These are phyloP conservation scores for Xylaria venustula DNA, from an alignment of 495 filamentous ascomycete species.

Conservation along the genomic window DNA sequence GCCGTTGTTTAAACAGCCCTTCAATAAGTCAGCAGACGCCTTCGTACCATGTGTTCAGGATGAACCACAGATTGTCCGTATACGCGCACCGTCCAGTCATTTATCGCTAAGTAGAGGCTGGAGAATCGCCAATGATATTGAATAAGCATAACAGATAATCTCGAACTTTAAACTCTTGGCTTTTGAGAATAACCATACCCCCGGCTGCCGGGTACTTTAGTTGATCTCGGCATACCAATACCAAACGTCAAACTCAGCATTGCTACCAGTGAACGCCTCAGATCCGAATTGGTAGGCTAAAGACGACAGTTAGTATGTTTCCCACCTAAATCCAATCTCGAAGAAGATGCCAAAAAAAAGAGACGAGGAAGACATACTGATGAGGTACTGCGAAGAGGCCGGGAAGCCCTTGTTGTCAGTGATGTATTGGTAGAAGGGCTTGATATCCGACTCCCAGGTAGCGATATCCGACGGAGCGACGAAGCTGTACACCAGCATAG, in stretches of 20 bases:
- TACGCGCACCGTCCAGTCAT: too few relatives aligned
- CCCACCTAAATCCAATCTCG: background rate
- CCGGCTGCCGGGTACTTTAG: too few relatives aligned
- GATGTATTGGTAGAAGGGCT: conserved; percentile 58
- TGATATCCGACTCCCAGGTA: conserved; percentile 54
- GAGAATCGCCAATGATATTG: too few relatives aligned
- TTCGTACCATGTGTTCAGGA: too few relatives aligned
- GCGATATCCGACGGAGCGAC: conserved; percentile 45
- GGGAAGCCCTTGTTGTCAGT: conserved; percentile 46
- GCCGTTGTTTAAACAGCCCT: too few relatives aligned
- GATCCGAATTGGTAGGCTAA: conserved; percentile 8
- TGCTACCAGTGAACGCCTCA: conserved; percentile 6
- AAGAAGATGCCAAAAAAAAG: background rate
- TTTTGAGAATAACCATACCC: too few relatives aligned
- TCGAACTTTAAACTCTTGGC: too few relatives aligned
- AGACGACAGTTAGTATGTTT: background rate
- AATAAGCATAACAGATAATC: too few relatives aligned
- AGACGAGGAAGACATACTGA: conserved; percentile 34
- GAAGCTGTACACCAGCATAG: conserved; percentile 60
- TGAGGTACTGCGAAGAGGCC: conserved; percentile 48
- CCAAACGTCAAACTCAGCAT: conserved; percentile 5
- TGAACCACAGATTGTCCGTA: too few relatives aligned
- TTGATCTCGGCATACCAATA: conserved; percentile 9
- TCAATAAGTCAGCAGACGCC: too few relatives aligned
- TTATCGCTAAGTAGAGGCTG: too few relatives aligned